A percentile compares a stretch with the other conserved stretches of the same genome.
These are phyloP conservation scores for Colletotrichum horii DNA, from an alignment of 2,329 filamentous ascomycete species.

Conservation along the genomic window DNA sequence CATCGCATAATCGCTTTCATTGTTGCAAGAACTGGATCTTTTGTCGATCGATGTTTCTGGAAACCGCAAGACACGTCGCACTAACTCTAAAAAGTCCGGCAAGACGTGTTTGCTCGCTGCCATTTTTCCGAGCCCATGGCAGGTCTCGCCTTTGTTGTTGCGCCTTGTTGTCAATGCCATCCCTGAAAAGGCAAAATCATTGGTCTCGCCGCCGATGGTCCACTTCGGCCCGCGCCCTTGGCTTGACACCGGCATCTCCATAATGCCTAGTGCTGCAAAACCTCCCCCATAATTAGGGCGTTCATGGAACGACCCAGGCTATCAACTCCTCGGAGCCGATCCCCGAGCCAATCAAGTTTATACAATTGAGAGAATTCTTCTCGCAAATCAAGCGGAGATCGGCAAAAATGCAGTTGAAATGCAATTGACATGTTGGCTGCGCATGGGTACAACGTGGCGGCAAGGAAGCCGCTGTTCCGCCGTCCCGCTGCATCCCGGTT, in stretches of 20 bases:
- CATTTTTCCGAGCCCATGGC: neutral
- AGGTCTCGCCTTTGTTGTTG: neutral
- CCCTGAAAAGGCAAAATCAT: neutral
- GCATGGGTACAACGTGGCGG: neutral
- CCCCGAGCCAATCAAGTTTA: neutral
- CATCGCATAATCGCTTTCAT: neutral
- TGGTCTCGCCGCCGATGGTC: neutral
- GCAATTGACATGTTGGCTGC: neutral
- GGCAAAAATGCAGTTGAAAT: neutral
- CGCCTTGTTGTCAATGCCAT: conserved; percentile 13
- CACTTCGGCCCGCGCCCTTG: neutral
- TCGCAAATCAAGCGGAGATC: neutral
- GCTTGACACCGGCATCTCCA: neutral
- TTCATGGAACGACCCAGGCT: neutral
- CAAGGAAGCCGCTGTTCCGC: neutral
- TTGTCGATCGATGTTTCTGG: neutral
- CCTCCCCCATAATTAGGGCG: neutral
- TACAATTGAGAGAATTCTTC: neutral
- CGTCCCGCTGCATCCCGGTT: neutral
- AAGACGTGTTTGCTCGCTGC: neutral
- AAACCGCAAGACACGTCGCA: conserved; percentile 6
- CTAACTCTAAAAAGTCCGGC: neutral
- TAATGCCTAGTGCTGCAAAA: neutral
- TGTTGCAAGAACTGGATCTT: neutral
- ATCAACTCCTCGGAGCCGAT: neutral